Percentiles rank a stretch among this genome's conserved stretches.
Evolutionary conservation across 2,329 filamentous ascomycete genomes (phyloP).

Genomic region (Fonsecaea pedrosoi): DNA sequence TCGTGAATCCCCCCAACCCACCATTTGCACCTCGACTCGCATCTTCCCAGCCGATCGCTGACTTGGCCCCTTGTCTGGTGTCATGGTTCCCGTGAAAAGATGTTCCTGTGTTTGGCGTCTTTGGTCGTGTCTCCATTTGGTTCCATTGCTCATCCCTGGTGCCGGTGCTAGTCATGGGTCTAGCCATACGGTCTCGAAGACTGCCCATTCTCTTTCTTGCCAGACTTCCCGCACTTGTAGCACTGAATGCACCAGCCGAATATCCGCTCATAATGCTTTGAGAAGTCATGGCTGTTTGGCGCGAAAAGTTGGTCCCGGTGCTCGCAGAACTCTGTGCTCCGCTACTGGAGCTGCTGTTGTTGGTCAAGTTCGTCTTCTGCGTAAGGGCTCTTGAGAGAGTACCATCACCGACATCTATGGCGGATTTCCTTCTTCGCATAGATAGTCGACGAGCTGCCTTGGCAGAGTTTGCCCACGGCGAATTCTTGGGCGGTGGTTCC

Average conservation of each 20-base stretch:
- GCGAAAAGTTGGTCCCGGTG: constrained; percentile 67
- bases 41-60: constrained; percentile 67
- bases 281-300: constrained; percentile 77
- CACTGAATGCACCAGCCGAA: constrained; percentile 89
- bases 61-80: constrained; percentile 64
- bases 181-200: constrained; percentile 44
- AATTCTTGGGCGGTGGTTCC: constrained; percentile 67
- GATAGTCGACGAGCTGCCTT: constrained; percentile 49
- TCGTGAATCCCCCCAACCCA: constrained; percentile 76
- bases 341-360: constrained; percentile 64
- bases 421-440: constrained; percentile 55
- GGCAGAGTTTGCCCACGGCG: constrained; percentile 51
- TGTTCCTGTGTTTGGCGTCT: constrained; percentile 72
- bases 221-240: constrained; percentile 92
- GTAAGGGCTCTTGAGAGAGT: constrained; percentile 81
- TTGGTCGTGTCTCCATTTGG: constrained; percentile 49
- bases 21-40: constrained; percentile 58
- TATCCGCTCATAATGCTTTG: constrained; percentile 91
- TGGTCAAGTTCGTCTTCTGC: constrained; percentile 84
- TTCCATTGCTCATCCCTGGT: constrained; percentile 48
- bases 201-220: constrained; percentile 67
- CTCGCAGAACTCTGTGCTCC: constrained; percentile 72
- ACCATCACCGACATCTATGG: constrained; percentile 75
- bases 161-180: constrained; percentile 54
- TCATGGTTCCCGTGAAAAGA: constrained; percentile 90